Conservation (phyloP, 2,329 filamentous ascomycete genomes). For the Alternaria rosae region DNA sequence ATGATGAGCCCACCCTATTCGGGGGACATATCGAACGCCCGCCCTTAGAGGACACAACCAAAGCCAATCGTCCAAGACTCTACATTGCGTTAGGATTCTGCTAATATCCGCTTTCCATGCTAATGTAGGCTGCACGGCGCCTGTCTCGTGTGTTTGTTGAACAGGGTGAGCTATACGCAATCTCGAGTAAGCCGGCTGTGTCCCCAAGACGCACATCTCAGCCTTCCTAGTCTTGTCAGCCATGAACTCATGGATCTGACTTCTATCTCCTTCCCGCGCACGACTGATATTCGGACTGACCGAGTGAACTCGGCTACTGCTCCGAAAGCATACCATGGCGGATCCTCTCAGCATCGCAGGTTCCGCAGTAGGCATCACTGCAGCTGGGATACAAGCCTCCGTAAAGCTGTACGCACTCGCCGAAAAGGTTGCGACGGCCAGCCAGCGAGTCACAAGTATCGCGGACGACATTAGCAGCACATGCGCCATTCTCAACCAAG, state of each 20-base stretch:
- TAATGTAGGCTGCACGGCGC: too few species aligned
- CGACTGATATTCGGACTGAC: too few species aligned
- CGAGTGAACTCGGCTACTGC: too few species aligned
- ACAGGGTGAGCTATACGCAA: too few species aligned
- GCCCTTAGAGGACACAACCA: too few species aligned
- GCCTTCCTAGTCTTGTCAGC: background rate
- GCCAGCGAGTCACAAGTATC: slow-evolving; percentile 7
- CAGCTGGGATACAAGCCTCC: slow-evolving; percentile 9
- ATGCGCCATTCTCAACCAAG: slow-evolving; percentile 13
- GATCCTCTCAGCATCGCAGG: slow-evolving; percentile 18
- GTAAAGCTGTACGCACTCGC: slow-evolving; percentile 14
- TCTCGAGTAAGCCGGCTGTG: background rate
- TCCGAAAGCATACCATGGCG: slow-evolving; percentile 2
- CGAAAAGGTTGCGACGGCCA: slow-evolving; percentile 8
- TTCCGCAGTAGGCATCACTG: slow-evolving; percentile 12
- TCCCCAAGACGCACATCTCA: background rate
- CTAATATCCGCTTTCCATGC: too few species aligned
- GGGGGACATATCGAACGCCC: too few species aligned
- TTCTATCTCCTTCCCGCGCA: too few species aligned
- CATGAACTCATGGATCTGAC: background rate
- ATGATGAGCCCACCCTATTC: background rate
- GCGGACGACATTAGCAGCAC: slow-evolving; percentile 20
- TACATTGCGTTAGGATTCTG: too few species aligned
- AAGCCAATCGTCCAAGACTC: too few species aligned
- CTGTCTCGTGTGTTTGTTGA: too few species aligned